These are phyloP conservation scores for Pseudofabraea citricarpa DNA, from an alignment of 2,329 filamentous ascomycete species.

Conservation along the genomic window DNA sequence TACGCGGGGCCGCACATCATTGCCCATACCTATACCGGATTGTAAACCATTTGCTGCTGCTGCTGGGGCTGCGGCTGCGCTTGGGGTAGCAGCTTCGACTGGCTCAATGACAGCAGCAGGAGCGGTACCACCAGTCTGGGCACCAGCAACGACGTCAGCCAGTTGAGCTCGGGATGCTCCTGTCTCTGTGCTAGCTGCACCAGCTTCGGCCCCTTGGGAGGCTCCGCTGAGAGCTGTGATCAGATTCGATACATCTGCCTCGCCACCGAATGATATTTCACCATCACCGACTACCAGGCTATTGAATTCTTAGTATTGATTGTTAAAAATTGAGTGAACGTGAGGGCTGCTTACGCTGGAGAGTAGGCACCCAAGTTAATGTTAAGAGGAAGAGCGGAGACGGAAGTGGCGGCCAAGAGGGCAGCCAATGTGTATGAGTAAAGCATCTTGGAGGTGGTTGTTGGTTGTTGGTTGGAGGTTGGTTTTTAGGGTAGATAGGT, in stretches of 20 bases:
- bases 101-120: neutral
- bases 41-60: too few species aligned
- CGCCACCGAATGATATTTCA: constrained; percentile 42
- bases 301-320: neutral
- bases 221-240: constrained; percentile 40
- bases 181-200: constrained; percentile 1
- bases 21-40: constrained; percentile 3
- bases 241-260: constrained; percentile 34
- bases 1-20: constrained; percentile 3
- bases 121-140: neutral
- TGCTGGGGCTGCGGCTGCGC: constrained; percentile 1
- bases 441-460: constrained; percentile 12
- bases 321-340: neutral
- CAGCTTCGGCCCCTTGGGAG: constrained; percentile 19
- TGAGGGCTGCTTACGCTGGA: constrained; percentile 28
- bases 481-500: constrained; percentile 1
- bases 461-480: neutral
- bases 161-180: constrained; percentile 2
- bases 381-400: constrained; percentile 40
- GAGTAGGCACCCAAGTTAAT: constrained; percentile 49
- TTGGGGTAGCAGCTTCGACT: constrained; percentile 1
- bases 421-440: constrained; percentile 12
- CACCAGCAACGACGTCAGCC: neutral
- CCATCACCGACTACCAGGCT: constrained; percentile 47
- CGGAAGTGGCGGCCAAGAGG: constrained; percentile 16